Conservation (phyloP, 805 yeast genomes). For the Metschnikowia amazonensis region DNA sequence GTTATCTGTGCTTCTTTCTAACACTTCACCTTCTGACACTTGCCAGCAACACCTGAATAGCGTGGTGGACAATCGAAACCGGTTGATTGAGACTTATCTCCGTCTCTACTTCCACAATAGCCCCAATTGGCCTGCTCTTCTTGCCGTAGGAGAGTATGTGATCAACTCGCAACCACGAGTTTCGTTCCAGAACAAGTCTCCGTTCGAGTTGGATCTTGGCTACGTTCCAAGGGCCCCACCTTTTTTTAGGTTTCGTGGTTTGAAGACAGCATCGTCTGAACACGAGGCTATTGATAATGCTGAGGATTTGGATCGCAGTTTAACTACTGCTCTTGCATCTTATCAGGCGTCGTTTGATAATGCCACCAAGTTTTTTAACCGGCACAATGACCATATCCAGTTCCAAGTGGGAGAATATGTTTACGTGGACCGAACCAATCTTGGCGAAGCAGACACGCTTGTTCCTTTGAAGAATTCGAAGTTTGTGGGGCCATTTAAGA, state of each 20-base stretch:
- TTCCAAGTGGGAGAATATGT: neutral
- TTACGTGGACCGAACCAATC: neutral
- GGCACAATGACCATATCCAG: neutral
- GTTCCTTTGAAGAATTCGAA: neutral
- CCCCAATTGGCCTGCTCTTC: neutral
- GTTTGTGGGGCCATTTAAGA: neutral
- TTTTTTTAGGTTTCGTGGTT: too few species aligned
- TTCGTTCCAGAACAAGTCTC: neutral
- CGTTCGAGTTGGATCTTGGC: neutral
- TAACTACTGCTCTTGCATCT: neutral
- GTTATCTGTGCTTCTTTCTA: neutral
- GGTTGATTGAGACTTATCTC: neutral
- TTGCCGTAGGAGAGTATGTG: neutral
- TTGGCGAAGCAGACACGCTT: too few species aligned
- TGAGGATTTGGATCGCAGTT: neutral
- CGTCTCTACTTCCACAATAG: neutral
- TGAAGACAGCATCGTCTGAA: too few species aligned
- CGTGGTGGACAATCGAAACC: neutral
- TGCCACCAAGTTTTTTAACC: neutral
- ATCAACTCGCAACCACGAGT: neutral
- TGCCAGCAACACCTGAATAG: neutral
- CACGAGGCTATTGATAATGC: neutral
- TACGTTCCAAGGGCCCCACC: neutral
- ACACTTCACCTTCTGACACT: neutral
- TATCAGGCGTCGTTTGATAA: neutral